These are phyloP conservation scores for Phytophthora pisi DNA, from an alignment of 352 stramenopile species.

Conservation along the genomic window DNA sequence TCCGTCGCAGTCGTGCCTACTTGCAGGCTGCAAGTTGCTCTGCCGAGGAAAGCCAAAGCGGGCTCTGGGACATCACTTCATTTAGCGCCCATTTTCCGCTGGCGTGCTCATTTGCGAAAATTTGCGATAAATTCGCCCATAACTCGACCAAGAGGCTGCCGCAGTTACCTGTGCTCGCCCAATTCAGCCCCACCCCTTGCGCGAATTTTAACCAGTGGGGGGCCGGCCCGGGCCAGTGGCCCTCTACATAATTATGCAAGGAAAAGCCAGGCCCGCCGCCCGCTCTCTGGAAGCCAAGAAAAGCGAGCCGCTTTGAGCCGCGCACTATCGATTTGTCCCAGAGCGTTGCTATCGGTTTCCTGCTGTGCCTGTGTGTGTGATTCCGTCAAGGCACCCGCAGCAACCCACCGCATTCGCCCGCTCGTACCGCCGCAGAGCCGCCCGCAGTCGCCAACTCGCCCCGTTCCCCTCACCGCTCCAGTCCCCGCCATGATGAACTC, in stretches of 20 bases:
- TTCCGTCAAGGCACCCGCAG: background rate
- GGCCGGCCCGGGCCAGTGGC: constrained; percentile 8
- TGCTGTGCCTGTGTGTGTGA: constrained; percentile 6
- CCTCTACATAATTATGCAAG: background rate
- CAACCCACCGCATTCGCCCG: background rate
- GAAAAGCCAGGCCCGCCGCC: constrained; percentile 1
- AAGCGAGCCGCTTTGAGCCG: constrained; percentile 5
- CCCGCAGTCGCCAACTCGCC: constrained; percentile 11
- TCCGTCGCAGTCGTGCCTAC: too few species aligned
- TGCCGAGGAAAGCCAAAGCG: too few species aligned
- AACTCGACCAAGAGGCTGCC: background rate
- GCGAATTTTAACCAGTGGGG: constrained; percentile 1
- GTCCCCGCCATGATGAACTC: constrained; percentile 28
- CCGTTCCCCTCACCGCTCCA: background rate
- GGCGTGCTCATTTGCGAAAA: constrained; percentile 12
- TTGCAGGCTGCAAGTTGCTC: too few species aligned
- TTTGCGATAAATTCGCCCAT: background rate
- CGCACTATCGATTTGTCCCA: constrained; percentile 28
- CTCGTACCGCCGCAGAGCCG: background rate
- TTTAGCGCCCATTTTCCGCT: constrained; percentile 13
- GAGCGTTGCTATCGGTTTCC: constrained; percentile 19
- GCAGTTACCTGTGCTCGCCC: background rate
- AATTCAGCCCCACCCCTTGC: constrained; percentile 3
- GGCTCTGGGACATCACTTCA: too few species aligned
- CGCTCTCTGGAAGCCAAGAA: constrained; percentile 1